phyloP scores from a whole-genome alignment of 495 filamentous ascomycete species.

The Penicillium fimorum region DNA sequence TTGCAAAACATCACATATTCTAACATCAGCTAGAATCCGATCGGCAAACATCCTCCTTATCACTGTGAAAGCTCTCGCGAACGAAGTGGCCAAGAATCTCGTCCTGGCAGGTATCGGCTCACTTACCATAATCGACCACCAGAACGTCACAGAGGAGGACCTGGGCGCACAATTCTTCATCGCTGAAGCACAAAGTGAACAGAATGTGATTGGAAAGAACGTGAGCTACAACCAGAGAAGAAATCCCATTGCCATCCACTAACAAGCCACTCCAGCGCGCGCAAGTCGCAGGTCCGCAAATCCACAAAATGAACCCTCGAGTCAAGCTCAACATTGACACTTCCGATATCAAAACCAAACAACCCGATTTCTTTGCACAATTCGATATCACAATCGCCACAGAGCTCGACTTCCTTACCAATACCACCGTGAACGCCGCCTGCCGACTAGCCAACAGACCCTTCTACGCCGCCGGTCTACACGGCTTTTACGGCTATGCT shows the following conservation, averaged over 20 bases:
- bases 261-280: conserved; percentile 59
- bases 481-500: conserved; percentile 92
- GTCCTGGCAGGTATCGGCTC: conserved; percentile 92
- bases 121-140: conserved; percentile 84
- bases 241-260: neutral
- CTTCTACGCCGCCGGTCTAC: conserved; percentile 85
- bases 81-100: conserved; percentile 96
- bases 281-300: conserved; percentile 71
- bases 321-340: conserved; percentile 74
- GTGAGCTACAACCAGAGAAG: conserved; percentile 36
- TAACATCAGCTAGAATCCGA: conserved; percentile 41
- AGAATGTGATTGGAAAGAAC: conserved; percentile 64
- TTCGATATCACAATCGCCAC: conserved; percentile 93
- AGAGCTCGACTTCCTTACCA: conserved; percentile 69
- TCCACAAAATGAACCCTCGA: conserved; percentile 86
- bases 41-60: conserved; percentile 89
- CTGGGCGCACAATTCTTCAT: conserved; percentile 89
- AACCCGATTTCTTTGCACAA: conserved; percentile 66
- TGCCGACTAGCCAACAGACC: conserved; percentile 70
- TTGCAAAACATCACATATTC: neutral
- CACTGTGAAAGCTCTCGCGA: conserved; percentile 83
- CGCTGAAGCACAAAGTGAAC: conserved; percentile 51
- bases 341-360: conserved; percentile 58
- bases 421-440: conserved; percentile 76
- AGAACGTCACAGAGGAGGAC: conserved; percentile 73